Base-by-base conservation (phyloP, 108 stramenopile species). In the Halocafeteria seosinensis region DNA sequence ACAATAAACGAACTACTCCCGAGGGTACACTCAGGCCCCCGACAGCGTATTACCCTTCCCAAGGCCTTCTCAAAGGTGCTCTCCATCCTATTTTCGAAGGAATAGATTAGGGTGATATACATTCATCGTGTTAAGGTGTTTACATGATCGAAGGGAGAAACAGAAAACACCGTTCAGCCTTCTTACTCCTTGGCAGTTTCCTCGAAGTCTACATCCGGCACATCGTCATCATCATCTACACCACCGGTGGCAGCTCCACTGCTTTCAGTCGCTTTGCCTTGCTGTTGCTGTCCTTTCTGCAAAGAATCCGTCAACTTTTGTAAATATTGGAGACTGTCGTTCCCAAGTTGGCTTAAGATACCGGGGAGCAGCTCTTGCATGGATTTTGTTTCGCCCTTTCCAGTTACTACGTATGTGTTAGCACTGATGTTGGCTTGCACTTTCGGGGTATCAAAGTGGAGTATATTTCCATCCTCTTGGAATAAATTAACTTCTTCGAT, bases 401-500 rank as follows among this genome's bases (percentile, higher is more conserved):
- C 42, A 47, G 42, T 47, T n/a, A 47, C 42, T 17, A 47, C 42
- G 42, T 47, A 47, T 17, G 42, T 47, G 42, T 47, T 47, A n/a
- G 42, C 42, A n/a, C 17, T 17, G 42, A 47, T 21, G n/a, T 17
- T n/a, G n/a, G 42, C 42, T n/a, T 47, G 42, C 17, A 47, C 42
- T 47, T 58, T 58, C 17, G 57, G 57, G 57, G 17, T 13, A 13
- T 27, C 17, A 21, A 58, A 58, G 57, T 58, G 57, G 17, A 58
- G 17, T 17, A 58, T 58, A 30, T 58, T 58, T 17, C 57, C 57
- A 58, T 58, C 57, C 17, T 13, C 57, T 30, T 58, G 24, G 57
- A 58, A 58, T 17, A 58, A 34, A 21, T 58, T 58, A 21, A 58
- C 57, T 21, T 58, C 57, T 30, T 58, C 57, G 34, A 58, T 58